These are phyloP conservation scores for Thielaviopsis populi DNA, from an alignment of 2,329 filamentous ascomycete species.

Conservation along the genomic window DNA sequence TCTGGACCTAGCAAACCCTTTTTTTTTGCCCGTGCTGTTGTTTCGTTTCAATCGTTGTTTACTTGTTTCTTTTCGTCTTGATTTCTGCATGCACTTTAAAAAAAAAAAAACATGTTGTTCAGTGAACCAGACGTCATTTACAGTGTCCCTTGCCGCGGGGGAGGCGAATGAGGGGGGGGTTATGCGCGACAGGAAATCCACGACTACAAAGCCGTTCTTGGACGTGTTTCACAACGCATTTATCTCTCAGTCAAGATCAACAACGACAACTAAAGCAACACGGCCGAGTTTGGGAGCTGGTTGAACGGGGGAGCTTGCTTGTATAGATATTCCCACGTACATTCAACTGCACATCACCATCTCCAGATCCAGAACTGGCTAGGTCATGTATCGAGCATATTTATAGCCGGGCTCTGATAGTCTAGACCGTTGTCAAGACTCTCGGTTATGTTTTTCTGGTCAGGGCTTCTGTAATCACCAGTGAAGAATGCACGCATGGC, in stretches of 20 bases:
- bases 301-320: neutral
- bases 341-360: neutral
- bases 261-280: neutral
- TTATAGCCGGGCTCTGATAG: neutral
- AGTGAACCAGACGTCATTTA: neutral
- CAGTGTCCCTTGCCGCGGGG: neutral
- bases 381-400: too few species aligned
- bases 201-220: neutral
- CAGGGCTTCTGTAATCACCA: too few species aligned
- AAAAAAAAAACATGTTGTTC: neutral
- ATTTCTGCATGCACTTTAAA: neutral
- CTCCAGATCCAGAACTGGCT: neutral
- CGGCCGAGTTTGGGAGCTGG: neutral
- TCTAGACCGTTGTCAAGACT: neutral
- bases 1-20: neutral
- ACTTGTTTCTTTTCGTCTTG: neutral
- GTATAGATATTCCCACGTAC: neutral
- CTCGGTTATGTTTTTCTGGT: too few species aligned
- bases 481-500: too few species aligned
- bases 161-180: neutral
- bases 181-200: neutral
- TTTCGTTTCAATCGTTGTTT: conserved; percentile 7
- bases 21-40: neutral
- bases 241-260: neutral
- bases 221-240: neutral